Percentiles rank a stretch among this genome's conserved stretches.
Conservation (phyloP, 768 basidiomycete genomes). For the Mycena galericulata region DNA sequence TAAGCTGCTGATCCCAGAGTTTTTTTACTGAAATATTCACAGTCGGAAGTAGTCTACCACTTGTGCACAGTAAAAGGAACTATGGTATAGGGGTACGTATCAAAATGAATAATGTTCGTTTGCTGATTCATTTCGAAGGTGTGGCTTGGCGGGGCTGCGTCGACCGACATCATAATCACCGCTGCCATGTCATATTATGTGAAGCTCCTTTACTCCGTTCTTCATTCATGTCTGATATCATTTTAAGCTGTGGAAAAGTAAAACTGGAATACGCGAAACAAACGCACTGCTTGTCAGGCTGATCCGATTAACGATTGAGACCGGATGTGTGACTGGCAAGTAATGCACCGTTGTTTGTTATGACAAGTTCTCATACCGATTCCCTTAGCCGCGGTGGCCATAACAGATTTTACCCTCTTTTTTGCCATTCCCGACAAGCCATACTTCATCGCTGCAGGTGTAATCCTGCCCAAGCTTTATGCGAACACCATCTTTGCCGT, state of each 20-base stretch:
- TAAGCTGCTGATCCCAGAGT: no score
- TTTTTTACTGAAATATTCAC: no score
- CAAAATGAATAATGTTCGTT: no score
- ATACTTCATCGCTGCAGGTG: conserved; percentile 1
- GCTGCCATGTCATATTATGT: neutral
- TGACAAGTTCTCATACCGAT: no score
- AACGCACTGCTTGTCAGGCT: neutral
- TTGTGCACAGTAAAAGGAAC: no score
- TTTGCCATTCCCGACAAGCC: conserved; percentile 11
- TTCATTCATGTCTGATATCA: neutral
- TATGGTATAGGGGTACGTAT: neutral
- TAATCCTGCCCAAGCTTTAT: conserved; percentile 26
- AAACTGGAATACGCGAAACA: neutral
- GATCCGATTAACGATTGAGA: neutral
- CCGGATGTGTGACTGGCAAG: neutral
- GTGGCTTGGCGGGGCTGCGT: neutral
- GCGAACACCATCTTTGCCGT: conserved; percentile 25
- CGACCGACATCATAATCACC: neutral
- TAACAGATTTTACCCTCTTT: conserved; percentile 11
- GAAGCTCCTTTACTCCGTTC: neutral
- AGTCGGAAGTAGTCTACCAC: no score
- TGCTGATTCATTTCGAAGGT: neutral
- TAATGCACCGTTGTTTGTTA: no score
- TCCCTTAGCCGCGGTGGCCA: conserved; percentile 14
- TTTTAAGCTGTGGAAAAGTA: neutral